Evolutionary conservation across 2,329 filamentous ascomycete species (phyloP), one percentile per base, ranked within the genome.

Genomic region (Stagonosporopsis rhizophila): DNA sequence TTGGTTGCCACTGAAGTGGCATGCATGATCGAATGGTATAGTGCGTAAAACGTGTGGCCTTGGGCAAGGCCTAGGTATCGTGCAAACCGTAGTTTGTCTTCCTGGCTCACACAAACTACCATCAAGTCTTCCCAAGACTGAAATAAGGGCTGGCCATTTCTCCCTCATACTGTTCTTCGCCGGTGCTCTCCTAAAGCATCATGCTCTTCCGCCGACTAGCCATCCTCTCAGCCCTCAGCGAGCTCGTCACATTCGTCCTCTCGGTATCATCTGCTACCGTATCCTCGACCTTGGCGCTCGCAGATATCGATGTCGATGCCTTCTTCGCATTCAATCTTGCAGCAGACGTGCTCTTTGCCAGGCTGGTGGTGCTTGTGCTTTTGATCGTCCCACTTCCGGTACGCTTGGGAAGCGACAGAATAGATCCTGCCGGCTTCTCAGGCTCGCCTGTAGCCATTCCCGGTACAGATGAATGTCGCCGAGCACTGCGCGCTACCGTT

Each of bases 161-260:
- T 11, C 44, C 6, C 23, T 38, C 30, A 15, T 19, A 2, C 5
- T 8, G 23, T 17, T 34, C 20, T 3, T 44, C 19, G 23, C 6
- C 34, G 39, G 2, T 34, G 44, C 44, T 35, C 27, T 52, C 55
- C 69, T 62, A 78, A 41, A 79, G 55, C 74, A 79, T 71, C 77
- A 78, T 79, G 60, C 77, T 79, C 64, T 76, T 74, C 57, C 77
- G 66, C 44, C 77, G 63, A 60, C 71, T 73, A n/a, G 76, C 74
- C 23, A 73, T 73, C 42, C 76, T 66, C 42, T 78, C 76, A 6
- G 66, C 67, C 45, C 71, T 65, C 17, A 72, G 45, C 41, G 65
- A 62, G 40, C 61, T 61, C n/a, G 60, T 64, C 23, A 61, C 64
- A 28, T 34, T 59, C 6, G 55, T 41, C 30, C 44, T 59, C 40